These are phyloP conservation scores for Daedalea quercina DNA, from an alignment of 768 basidiomycete species.

Conservation along the genomic window DNA sequence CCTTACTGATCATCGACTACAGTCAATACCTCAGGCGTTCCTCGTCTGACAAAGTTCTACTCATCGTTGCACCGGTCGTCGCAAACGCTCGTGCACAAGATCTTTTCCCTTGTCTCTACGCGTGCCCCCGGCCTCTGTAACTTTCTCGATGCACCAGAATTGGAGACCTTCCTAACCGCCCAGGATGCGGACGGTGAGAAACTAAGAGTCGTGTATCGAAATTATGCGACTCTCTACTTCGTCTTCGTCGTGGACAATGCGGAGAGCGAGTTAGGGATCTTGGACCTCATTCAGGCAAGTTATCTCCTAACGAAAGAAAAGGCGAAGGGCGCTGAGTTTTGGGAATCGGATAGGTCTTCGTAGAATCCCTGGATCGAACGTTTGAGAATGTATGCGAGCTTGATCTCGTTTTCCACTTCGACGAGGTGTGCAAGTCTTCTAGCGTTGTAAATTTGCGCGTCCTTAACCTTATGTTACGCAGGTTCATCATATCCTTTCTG, in stretches of 20 bases:
- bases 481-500: slow-evolving; percentile 94
- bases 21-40: slow-evolving; percentile 93
- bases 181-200: slow-evolving; percentile 45
- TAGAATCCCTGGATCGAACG: slow-evolving; percentile 90
- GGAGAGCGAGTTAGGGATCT: slow-evolving; percentile 93
- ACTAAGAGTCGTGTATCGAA: slow-evolving; percentile 88
- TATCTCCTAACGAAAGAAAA: background rate
- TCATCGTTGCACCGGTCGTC: slow-evolving; percentile 65
- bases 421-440: slow-evolving; percentile 56
- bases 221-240: slow-evolving; percentile 94
- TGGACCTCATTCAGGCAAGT: slow-evolving; percentile 92
- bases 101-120: slow-evolving; percentile 80
- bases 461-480: slow-evolving; percentile 22
- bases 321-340: no score
- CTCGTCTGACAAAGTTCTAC: slow-evolving; percentile 85
- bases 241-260: slow-evolving; percentile 95
- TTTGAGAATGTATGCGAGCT: slow-evolving; percentile 99
- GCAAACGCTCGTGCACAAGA: slow-evolving; percentile 74
- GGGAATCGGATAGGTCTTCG: slow-evolving; percentile 67
- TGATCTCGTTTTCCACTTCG: slow-evolving; percentile 97
- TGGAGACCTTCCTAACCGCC: slow-evolving; percentile 64
- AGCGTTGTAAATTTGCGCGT: background rate
- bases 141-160: slow-evolving; percentile 90
- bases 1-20: slow-evolving; percentile 5
- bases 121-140: slow-evolving; percentile 86